These are phyloP conservation scores for Malus sylvestris DNA, from an alignment of 306 rosid genomes.

Conservation along the genomic window DNA sequence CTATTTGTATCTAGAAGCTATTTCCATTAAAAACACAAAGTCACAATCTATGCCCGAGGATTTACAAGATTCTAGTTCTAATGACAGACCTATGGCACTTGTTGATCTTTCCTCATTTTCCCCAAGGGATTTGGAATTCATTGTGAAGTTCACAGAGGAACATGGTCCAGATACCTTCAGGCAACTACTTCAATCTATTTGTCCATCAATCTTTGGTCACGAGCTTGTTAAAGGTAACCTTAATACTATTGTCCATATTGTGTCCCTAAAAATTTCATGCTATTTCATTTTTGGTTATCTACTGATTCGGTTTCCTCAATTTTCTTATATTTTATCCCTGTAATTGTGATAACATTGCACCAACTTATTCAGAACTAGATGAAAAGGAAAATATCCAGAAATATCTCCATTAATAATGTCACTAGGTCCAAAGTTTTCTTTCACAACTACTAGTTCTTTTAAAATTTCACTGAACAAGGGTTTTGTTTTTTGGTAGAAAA, in stretches of 20 bases:
- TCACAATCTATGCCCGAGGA: constrained; percentile 59
- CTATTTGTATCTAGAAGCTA: constrained; percentile 82
- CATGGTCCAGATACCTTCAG: constrained; percentile 75
- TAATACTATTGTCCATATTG: neutral
- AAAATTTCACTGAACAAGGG: neutral
- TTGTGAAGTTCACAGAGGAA: constrained; percentile 65
- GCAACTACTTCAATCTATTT: constrained; percentile 83
- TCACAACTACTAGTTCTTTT: neutral
- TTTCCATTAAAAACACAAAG: constrained; percentile 78
- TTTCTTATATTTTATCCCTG: neutral
- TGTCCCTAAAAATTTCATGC: constrained; percentile 7
- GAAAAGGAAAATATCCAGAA: neutral
- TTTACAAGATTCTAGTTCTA: constrained; percentile 47
- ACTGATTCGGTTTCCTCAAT: neutral
- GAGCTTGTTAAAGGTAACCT: constrained; percentile 88
- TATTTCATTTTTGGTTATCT: neutral
- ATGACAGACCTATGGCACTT: constrained; percentile 42
- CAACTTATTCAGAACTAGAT: neutral
- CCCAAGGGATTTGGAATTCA: constrained; percentile 81
- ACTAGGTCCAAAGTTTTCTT: neutral
- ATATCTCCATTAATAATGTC: neutral
- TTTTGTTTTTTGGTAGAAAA: neutral
- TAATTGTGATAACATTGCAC: neutral
- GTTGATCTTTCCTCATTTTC: constrained; percentile 73
- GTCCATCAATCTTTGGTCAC: constrained; percentile 97